Evolutionary conservation across 352 stramenopile genomes (phyloP).

Genomic region (Phytopythium kandeliae): DNA sequence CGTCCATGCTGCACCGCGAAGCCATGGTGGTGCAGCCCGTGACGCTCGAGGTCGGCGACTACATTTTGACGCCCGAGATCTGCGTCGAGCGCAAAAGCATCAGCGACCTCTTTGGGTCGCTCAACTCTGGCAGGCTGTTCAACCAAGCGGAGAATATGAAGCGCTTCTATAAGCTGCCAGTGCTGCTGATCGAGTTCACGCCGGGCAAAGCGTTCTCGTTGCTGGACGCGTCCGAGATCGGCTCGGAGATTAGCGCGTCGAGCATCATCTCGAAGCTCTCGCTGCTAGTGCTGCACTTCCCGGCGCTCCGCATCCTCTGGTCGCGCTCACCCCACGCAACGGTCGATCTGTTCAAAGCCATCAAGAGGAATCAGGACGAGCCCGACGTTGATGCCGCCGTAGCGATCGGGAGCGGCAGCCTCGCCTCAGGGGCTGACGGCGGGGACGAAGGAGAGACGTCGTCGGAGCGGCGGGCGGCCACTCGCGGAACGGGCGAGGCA

Average conservation of each 20-base stretch:
- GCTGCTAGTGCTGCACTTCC: constrained; percentile 93
- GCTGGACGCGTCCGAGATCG: constrained; percentile 87
- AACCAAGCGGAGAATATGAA: constrained; percentile 90
- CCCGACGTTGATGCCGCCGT: constrained; percentile 73
- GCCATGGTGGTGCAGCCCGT: constrained; percentile 91
- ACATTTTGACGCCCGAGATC: constrained; percentile 96
- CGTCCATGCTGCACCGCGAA: constrained; percentile 96
- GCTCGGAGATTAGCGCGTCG: constrained; percentile 89
- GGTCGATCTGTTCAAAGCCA: constrained; percentile 78
- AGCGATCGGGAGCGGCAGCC: constrained; percentile 47
- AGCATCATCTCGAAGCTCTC: constrained; percentile 95
- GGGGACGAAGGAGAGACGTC: background rate
- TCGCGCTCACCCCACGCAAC: constrained; percentile 90
- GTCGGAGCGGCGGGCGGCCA: constrained; percentile 20
- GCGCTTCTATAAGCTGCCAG: constrained; percentile 81
- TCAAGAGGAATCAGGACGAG: constrained; percentile 82
- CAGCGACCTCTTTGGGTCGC: constrained; percentile 95
- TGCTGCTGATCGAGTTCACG: constrained; percentile 96
- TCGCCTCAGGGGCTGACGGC: background rate
- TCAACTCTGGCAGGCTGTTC: constrained; percentile 94
- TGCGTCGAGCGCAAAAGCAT: constrained; percentile 96
- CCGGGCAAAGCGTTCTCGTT: constrained; percentile 83
- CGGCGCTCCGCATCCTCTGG: constrained; percentile 93
- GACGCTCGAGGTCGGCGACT: constrained; percentile 96
- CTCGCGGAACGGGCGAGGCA: constrained; percentile 10